Conservation (phyloP, 257 asterid genomes). For the Fraxinus americana region DNA sequence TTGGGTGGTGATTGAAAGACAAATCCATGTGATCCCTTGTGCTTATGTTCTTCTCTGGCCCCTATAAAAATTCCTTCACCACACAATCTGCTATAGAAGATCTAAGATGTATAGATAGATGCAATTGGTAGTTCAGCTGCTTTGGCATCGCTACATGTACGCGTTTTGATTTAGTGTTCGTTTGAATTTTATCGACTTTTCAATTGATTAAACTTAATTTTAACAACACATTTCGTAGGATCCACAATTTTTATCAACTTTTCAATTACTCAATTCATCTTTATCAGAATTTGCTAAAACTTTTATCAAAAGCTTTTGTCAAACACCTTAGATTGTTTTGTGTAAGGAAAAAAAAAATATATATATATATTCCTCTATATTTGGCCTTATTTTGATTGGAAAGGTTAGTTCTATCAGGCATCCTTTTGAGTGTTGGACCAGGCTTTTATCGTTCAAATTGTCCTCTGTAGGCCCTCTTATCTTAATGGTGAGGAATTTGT, state of each 20-base stretch:
- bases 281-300: too few species aligned
- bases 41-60: background rate
- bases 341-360: too few species aligned
- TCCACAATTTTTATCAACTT: too few species aligned
- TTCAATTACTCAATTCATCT: too few species aligned
- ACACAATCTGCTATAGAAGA: background rate
- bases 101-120: background rate
- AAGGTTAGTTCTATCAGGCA: background rate
- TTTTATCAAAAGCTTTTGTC: too few species aligned
- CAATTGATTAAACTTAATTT: too few species aligned
- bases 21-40: background rate
- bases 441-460: background rate
- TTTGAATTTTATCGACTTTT: too few species aligned
- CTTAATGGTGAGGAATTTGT: background rate
- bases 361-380: too few species aligned
- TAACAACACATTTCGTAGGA: too few species aligned
- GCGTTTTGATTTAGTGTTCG: too few species aligned
- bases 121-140: too few species aligned
- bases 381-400: background rate
- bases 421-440: background rate
- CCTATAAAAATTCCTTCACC: background rate
- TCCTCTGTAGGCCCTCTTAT: background rate
- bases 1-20: background rate
- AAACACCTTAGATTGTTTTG: background rate
- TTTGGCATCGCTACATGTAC: too few species aligned